These are phyloP conservation scores for Euphorbia tirucalli DNA, from an alignment of 345 rosid species.

Conservation along the genomic window DNA sequence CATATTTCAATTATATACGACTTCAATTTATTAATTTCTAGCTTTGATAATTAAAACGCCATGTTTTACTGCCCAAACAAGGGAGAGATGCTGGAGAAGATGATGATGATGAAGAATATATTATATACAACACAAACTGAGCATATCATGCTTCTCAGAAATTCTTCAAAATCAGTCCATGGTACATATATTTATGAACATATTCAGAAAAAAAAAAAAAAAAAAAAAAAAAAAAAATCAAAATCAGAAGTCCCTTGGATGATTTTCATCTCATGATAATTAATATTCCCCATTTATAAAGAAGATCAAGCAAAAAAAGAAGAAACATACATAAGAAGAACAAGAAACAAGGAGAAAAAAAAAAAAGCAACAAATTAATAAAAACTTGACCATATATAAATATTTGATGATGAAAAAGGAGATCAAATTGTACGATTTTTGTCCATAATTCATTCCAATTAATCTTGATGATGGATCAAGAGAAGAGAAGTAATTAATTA, in stretches of 20 bases:
- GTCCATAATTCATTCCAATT: constrained; percentile 16
- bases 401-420: not conserved
- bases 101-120: too few relatives aligned
- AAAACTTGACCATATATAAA: constrained; percentile 30
- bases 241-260: not conserved
- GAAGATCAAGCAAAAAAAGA: not conserved
- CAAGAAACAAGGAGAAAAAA: not conserved
- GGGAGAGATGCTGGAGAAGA: not conserved
- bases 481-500: too few relatives aligned
- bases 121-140: too few relatives aligned
- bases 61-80: not conserved
- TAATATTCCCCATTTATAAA: constrained; percentile 8
- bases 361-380: not conserved
- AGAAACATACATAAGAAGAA: not conserved
- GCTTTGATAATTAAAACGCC: not conserved
- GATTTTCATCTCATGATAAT: not conserved
- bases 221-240: not conserved
- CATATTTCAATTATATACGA: not conserved
- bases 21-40: not conserved
- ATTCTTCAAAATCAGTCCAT: not conserved
- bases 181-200: not conserved
- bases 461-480: not conserved
- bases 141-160: not conserved
- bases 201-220: not conserved
- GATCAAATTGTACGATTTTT: constrained; percentile 50